Base-by-base conservation (phyloP, 345 rosid genomes). In the Excoecaria agallocha region DNA sequence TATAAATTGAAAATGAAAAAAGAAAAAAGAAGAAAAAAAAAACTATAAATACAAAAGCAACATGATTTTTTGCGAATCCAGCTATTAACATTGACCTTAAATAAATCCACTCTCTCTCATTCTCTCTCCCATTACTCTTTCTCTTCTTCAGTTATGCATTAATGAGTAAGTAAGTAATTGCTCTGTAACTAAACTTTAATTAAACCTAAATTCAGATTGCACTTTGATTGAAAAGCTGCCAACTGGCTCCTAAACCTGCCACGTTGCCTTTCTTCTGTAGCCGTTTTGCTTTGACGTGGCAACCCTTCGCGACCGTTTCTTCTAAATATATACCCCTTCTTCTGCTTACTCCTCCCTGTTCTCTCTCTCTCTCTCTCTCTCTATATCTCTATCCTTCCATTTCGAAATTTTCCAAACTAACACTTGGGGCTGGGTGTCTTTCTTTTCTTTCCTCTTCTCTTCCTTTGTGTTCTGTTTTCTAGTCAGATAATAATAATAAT, bases 201-300 rank as follows among this genome's bases (percentile, higher is more conserved):
- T 11, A 74, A 71, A 77, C 73, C 79, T n/a, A 10, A 51, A 38
- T 57, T 30, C 13, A 30, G 72, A 76, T 30, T 30, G 30, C 78
- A 75, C 76, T 38, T 62, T 64, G 62, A 22, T 64, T 69, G 41
- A 60, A 76, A 56, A 73, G 74, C 74, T 12, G 82, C 84, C 91
- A 85, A 59, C 82, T 90, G 86, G 82, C 80, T 70, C 39, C 3
- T 70, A 41, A 30, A 43, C 43, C 56, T 1, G 85, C 87, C 95
- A 90, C 93, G 90, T 87, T 78, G 77, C 85, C 39, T 22, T 43
- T 68, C 76, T 57, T 12, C 81, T 66, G 63, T 75, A 68, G 72
- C 10, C 81, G 76, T 75, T 76, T 68, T 0, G 24, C 69, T 64
- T 15, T 87, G 90, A 87, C 90, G 90, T 83, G 91, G 80, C 88